Evolutionary conservation across 495 filamentous ascomycete genomes (phyloP), one percentile per base, ranked within the genome.

Genomic region (Schizothecium vesticola): DNA sequence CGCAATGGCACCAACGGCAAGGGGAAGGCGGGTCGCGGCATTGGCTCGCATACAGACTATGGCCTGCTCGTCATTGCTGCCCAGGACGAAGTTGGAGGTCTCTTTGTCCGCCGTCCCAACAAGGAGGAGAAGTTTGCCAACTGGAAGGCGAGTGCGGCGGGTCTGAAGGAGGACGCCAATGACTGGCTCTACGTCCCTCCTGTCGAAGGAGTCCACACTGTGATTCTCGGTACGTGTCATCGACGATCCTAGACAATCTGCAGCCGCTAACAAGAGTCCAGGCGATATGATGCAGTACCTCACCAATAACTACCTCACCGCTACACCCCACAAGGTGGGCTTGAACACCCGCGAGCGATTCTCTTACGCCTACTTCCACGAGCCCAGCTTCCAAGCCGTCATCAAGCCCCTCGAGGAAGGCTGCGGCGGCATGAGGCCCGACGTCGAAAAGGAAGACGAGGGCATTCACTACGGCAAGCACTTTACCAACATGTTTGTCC

Each of bases 271-370:
- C 29, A 29, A 29, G 9, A 26, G 23, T 24, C 3, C 64, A 81
- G 80, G 80, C 2, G 80, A 83, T 59, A 83, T 83, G 79, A 79
- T 83, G 80, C 80, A 82, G 66, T 81, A 80, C 67, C 66, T 83
- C 31, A 83, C 80, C 58, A 70, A 72, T 61, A 71, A 74, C 68
- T 76, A 73, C 64, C 74, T 83, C 21, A 77, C 70, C 3, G 80
- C 80, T 13, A 83, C 80, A 0, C 79, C 79, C 16, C 80, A 82
- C 77, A 83, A 83, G 71, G 80, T 83, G 57, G 80, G 78, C 16
- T 76, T 83, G 55, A 82, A 83, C 69, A 80, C 76, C 1, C 71
- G 76, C 12, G 79, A 82, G 69, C 76, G 80, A 1, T 83, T 74
- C 63, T 72, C 77, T 0, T 76, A 79, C 58, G 81, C 81, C 4